Base-by-base conservation (phyloP, 805 yeast species). In the Hanseniaspora meyeri region DNA sequence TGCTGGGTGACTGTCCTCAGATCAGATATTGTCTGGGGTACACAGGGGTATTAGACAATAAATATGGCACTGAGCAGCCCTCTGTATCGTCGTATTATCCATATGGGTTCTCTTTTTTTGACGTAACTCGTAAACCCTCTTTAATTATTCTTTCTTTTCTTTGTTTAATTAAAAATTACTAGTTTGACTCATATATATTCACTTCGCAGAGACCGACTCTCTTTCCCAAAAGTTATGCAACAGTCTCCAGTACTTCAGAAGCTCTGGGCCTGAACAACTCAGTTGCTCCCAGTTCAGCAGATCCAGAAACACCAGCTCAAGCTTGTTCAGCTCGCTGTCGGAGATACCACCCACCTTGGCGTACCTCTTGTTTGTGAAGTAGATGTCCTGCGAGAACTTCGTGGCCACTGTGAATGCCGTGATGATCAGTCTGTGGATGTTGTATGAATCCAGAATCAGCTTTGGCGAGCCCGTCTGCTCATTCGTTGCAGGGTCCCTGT, bases 311-410 rank as follows among this genome's bases (percentile, higher is more conserved):
- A 42, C 51, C 20, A 93, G 72, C 69, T 93, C 99, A 62, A 93
- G 74, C 69, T 87, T 90, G 66, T 93, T 93, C 66, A 93, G 76
- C 68, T 93, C 99, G 57, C 87, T 95, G 57, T 89, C 75, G 8
- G 97, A 95, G 56, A 91, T 75, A 0, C 97, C 97, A 6, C 97
- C 97, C 46, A 91, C 93, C 68, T 90, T 87, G 11, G 97, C 96
- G 68, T 91, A 91, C 60, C 97, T 78, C 55, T 93, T 82, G 68
- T 91, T 91, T 66, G 91, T 91, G 75, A 91, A 91, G 65, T 90
- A 91, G 50, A 90, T 87, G 70, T 91, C 97, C 63, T 91, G 83
- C 68, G 90, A 90, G 68, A 91, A 91, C 72, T 93, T 93, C 40
- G 95, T 85, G 31, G 95, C 87, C 29, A 93, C 97, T 0, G 99